A percentile compares a stretch with the other conserved stretches of the same genome.
phyloP scores from a whole-genome alignment of 2,329 filamentous ascomycete genomes.

The Penicillium sclerotigenum region DNA sequence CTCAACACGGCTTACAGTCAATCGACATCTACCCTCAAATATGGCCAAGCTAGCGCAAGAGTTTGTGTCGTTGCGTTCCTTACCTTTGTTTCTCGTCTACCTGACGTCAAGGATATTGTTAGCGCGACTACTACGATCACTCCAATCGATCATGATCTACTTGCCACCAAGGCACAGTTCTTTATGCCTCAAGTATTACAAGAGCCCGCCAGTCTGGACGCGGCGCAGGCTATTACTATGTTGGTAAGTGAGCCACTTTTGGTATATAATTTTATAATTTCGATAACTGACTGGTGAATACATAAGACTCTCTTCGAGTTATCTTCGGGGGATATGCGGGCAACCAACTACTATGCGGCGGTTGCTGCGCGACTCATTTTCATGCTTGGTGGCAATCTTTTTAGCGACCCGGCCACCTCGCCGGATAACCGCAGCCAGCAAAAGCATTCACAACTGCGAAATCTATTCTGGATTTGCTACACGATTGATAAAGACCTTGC shows the following conservation, averaged over 20 bases:
- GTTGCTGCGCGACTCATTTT: slow-evolving; percentile 50
- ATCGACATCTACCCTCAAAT: slow-evolving; percentile 12
- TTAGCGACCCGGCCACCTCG: slow-evolving; percentile 15
- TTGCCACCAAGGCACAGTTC: slow-evolving; percentile 42
- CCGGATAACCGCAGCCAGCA: slow-evolving; percentile 15
- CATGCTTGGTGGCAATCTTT: slow-evolving; percentile 48
- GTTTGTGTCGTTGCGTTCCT: slow-evolving; percentile 52
- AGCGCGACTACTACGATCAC: background rate
- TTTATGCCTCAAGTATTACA: slow-evolving; percentile 46
- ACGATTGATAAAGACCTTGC: slow-evolving; percentile 56
- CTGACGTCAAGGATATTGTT: slow-evolving; percentile 9
- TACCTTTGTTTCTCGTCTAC: slow-evolving; percentile 35
- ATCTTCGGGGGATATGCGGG: slow-evolving; percentile 48
- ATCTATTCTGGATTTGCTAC: slow-evolving; percentile 57
- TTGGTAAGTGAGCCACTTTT: slow-evolving; percentile 40
- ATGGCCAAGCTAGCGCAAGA: slow-evolving; percentile 37
- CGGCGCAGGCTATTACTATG: slow-evolving; percentile 48
- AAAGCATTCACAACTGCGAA: slow-evolving; percentile 32
- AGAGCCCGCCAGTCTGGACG: slow-evolving; percentile 43
- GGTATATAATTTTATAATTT: background rate
- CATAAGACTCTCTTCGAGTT: slow-evolving; percentile 46
- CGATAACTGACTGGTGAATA: background rate
- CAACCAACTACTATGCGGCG: slow-evolving; percentile 46
- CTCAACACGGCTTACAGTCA: slow-evolving; percentile 47
- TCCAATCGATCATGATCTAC: slow-evolving; percentile 42